Evolutionary conservation across 306 rosid species (phyloP), one percentile per base, ranked within the genome.

Genomic region (Sicyos baderoa): DNA sequence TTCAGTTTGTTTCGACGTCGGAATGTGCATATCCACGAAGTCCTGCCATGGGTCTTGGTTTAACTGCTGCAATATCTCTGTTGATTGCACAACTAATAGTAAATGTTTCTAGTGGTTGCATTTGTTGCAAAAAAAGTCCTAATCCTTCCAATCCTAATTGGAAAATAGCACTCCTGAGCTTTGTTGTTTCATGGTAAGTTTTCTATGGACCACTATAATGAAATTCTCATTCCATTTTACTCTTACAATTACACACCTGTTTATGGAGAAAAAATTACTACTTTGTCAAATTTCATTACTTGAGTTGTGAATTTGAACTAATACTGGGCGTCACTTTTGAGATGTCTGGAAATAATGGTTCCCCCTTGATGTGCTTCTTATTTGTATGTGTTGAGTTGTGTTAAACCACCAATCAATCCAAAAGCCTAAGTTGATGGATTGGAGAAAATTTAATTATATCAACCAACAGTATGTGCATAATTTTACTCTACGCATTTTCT

Each of bases 41-140:
- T 74, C 94, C 99, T 13, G 99, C 99, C 32, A 82, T 93, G 77
- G 81, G 77, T 73, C 99, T 93, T 22, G 99, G 99, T 56, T 82
- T 88, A 73, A 86, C 85, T 51, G 88, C 97, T 9, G 91, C 99
- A 0, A 66, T 87, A 73, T 76, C 94, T 71, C 94, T 93, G 60
- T 21, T 90, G 89, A 47, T 82, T 47, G 89, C 94, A 59, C 97
- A 93, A 29, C 64, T 86, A 37, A 54, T 88, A 58, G 60, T 93
- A 76, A 90, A 88, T 60, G 87, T 83, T 75, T 76, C 88, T 52
- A 78, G 87, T 18, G 97, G 99, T 53, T 90, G 99, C 70, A 72
- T 90, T 75, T 93, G 99, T 78, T 93, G 97, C 85, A 77, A 76
- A 80, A 88, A 70, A 73, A 80, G 47, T 76, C 79, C 87, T 42